Base-by-base conservation (phyloP, 495 filamentous ascomycete species). In the Hyaloscypha hepaticicola region DNA sequence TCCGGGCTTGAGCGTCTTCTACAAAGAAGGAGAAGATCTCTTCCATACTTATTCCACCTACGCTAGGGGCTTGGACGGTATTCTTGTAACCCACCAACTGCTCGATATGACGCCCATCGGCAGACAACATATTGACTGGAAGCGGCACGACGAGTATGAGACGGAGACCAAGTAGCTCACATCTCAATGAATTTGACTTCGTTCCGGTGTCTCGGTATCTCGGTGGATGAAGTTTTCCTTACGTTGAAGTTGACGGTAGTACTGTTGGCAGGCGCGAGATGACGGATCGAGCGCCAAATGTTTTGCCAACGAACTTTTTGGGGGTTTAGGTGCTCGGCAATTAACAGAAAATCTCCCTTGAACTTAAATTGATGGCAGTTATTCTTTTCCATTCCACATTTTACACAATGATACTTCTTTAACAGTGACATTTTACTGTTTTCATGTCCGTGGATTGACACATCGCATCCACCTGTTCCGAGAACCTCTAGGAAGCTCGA, bases 31-130 rank as follows among this genome's bases (percentile, higher is more conserved):
- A 2, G 71, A 70, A 11, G 64, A 69, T 12, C 66, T 80, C 8
- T 79, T 75, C 64, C 77, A 78, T 67, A 77, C 77, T 5, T 81
- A 79, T 66, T 76, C 74, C 58, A 73, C 75, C 5, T 75, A 74
- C 52, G 65, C 66, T 38, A 70, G 78, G 3, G 78, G 78, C n/a
- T 41, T 77, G 52, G 79, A 79, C 33, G 58, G 56, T 49, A 24
- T 77, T 26, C 50, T 73, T 34, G 53, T 28, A 0, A 75, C 74
- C 1, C 62, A 73, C 60, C 31, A 24, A 19, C 51, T 74, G 57
- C 61, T 77, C 2, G 75, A 77, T 55, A 14, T 75, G 55, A 77
- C 75, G 2, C 73, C 73, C 19, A 38, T 72, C 14, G 75, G 75
- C 0, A 64, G 75, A 52, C 71, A 73, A 58, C 71, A 73, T 45